These are phyloP conservation scores for Colletotrichum tamarilloi DNA, from an alignment of 2,329 filamentous ascomycete species.

Conservation along the genomic window DNA sequence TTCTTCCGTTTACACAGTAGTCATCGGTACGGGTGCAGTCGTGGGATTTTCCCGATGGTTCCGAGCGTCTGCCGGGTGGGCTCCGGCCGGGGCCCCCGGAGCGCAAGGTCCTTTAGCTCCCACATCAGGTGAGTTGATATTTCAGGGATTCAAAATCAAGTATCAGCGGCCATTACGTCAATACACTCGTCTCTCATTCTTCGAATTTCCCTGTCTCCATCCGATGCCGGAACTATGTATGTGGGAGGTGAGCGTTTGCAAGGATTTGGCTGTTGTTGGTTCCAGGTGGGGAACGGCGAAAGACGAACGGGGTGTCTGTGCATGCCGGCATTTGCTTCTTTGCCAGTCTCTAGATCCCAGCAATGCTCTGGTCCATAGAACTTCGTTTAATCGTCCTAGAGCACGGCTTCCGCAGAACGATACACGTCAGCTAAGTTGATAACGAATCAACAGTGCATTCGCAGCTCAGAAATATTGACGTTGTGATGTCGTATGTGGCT, in stretches of 20 bases:
- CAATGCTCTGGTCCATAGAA: not conserved
- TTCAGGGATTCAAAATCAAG: not conserved
- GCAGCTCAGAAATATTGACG: not conserved
- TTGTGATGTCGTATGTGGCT: not conserved
- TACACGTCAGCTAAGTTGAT: not conserved
- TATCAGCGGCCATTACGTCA: not conserved
- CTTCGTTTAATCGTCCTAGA: not conserved
- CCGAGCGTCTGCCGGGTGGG: slow-evolving; percentile 16
- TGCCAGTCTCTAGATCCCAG: not conserved
- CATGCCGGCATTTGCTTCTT: slow-evolving; percentile 5
- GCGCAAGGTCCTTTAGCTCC: not conserved
- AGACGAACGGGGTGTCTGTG: slow-evolving; percentile 23
- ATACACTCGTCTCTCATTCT: not conserved
- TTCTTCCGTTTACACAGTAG: not conserved
- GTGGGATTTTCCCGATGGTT: slow-evolving; percentile 1
- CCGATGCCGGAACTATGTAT: not conserved
- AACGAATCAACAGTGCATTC: too few species aligned
- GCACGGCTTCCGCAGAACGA: not conserved
- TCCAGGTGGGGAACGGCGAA: not conserved
- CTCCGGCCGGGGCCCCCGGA: slow-evolving; percentile 22
- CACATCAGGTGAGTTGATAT: not conserved
- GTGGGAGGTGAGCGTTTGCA: not conserved
- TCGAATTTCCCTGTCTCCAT: not conserved
- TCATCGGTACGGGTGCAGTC: not conserved
- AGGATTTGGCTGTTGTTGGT: not conserved